phyloP scores from a whole-genome alignment of 225 moss, liverwort and hornwort species.

The Ulota crispa region DNA sequence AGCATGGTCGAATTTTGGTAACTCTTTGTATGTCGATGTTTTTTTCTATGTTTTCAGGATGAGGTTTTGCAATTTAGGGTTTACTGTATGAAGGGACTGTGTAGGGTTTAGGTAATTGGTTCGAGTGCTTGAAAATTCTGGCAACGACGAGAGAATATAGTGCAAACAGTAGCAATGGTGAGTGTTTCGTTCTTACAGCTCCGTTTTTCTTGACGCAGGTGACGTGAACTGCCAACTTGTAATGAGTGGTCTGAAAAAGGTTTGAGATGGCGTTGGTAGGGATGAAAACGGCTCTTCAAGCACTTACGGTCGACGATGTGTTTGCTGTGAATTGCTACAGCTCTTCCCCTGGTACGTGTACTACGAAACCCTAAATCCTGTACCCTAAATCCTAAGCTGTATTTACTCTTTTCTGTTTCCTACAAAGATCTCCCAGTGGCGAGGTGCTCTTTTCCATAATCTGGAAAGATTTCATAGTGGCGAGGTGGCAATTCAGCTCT shows the following conservation, averaged over 20 bases:
- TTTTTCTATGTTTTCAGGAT: not conserved
- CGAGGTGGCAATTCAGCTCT: not conserved
- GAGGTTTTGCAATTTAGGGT: not conserved
- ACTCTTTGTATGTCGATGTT: not conserved
- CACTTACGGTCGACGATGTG: slow-evolving; percentile 18
- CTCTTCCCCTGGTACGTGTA: slow-evolving; percentile 18
- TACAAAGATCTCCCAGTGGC: not conserved
- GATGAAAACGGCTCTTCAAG: slow-evolving; percentile 26
- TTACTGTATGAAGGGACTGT: not conserved
- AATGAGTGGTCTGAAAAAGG: slow-evolving; percentile 5
- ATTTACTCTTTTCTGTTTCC: not conserved
- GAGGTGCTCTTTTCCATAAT: not conserved
- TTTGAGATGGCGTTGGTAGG: slow-evolving; percentile 34
- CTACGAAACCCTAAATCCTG: not conserved
- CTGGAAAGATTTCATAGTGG: not conserved
- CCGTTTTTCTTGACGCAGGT: slow-evolving; percentile 17
- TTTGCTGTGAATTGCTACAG: slow-evolving; percentile 10
- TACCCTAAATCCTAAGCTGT: not conserved
- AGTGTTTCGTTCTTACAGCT: not conserved
- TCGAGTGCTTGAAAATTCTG: not conserved
- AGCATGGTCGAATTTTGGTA: slow-evolving; percentile 13
- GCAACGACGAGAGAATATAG: not conserved
- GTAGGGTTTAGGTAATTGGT: slow-evolving; percentile 15
- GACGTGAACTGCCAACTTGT: slow-evolving; percentile 9
- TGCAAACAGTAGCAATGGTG: not conserved